A percentile compares a stretch with the other conserved stretches of the same genome.
Conservation (phyloP, 768 basidiomycete species). For the Mycena pura region DNA sequence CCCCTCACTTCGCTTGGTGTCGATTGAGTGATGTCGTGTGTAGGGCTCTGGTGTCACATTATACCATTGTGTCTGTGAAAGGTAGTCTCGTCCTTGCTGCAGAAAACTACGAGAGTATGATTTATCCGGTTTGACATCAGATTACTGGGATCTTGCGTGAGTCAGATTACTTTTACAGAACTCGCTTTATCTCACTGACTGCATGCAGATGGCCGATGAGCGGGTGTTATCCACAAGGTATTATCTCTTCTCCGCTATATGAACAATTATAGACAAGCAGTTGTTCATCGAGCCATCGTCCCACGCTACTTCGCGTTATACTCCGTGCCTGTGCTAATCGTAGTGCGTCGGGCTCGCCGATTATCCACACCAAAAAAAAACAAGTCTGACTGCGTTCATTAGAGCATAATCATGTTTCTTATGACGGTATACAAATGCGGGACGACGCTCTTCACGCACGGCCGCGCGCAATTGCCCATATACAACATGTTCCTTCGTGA, state of each 20-base stretch:
- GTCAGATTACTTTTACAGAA: neutral
- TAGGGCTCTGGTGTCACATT: constrained; percentile 22
- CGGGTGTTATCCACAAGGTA: constrained; percentile 18
- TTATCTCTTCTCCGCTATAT: neutral
- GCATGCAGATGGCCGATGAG: neutral
- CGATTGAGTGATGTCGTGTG: neutral
- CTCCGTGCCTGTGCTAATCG: constrained; percentile 20
- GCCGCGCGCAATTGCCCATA: constrained; percentile 17
- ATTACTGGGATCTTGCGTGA: constrained; percentile 12
- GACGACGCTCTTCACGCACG: constrained; percentile 15
- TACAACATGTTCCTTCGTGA: constrained; percentile 22
- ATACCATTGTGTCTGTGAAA: constrained; percentile 14
- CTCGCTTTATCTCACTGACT: neutral
- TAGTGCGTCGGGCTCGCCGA: too few relatives aligned
- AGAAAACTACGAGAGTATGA: neutral
- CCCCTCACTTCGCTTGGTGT: neutral
- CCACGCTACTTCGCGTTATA: constrained; percentile 26
- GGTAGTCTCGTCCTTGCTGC: neutral
- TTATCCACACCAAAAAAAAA: too few relatives aligned
- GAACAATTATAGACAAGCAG: neutral
- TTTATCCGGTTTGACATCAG: neutral
- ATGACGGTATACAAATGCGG: constrained; percentile 25
- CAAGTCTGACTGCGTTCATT: too few relatives aligned
- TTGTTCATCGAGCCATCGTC: constrained; percentile 6
- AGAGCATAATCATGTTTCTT: constrained; percentile 18